Base-by-base conservation (phyloP, 2,329 filamentous ascomycete genomes). In the Diaporthe aspalathi region DNA sequence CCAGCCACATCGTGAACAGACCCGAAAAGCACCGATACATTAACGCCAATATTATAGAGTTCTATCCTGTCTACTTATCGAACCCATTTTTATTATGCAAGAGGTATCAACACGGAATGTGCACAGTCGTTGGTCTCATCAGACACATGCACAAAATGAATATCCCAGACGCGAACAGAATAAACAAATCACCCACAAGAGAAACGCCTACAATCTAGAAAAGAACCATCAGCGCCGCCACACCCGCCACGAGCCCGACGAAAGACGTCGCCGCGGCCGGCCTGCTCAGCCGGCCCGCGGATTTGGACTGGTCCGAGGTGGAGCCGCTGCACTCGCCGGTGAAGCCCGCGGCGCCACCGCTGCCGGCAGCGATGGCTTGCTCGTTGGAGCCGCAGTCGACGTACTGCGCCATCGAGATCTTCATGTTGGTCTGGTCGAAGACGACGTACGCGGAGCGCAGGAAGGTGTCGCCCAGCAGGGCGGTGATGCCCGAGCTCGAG, bases 401-500 rank as follows among this genome's bases (percentile, higher is more conserved):
- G 38, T 78, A 79, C 73, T 78, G 78, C 1, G 78, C 80, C 68
- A 81, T 68, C 62, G 76, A 77, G 50, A 81, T 68, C 53, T 74
- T 73, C 68, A 76, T 73, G 70, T 77, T 77, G 60, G 78, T 75
- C 76, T 80, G 79, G 74, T 81, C 79, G 32, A 77, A 80, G 32
- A 80, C 78, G 45, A 77, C 77, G 38, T 79, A 80, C 5, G 78
- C 79, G 14, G 76, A 76, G 60, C 79, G 75, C 66, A 81, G 67
- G 68, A 81, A 80, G 14, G 76, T 76, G 62, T 79, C 79, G 53
- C 79, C 79, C 32, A 81, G 74, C 49, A 80, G 69, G n/a, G 72
- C 67, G 3, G 72, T 67, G 50, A 72, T 68, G 47, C 68, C 74
- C 35, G 70, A 22, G 74, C 75, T 75, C 4, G 71, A 60, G 56